Percentiles rank a stretch among this genome's conserved stretches.
phyloP scores from a whole-genome alignment of 371 early-diverging fungal species.

The Apophysomyces ossiformis region DNA sequence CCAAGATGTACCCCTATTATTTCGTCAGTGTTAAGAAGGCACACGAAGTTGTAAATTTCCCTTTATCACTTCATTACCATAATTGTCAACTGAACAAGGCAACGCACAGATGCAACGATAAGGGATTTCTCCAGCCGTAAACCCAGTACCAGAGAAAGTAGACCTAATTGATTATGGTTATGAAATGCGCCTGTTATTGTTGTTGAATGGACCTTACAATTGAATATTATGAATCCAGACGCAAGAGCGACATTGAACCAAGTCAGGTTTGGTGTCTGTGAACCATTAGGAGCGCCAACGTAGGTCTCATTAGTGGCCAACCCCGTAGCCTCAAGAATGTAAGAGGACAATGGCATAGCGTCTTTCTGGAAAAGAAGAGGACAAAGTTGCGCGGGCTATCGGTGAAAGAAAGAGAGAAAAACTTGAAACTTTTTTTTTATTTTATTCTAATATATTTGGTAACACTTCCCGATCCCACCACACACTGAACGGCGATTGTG shows the following conservation, averaged over 20 bases:
- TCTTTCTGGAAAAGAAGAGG: neutral
- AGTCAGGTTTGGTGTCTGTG: constrained; percentile 15
- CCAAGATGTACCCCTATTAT: constrained; percentile 59
- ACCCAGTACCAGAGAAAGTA: constrained; percentile 60
- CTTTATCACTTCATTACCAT: constrained; percentile 47
- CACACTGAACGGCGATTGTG: neutral
- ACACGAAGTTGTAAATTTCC: neutral
- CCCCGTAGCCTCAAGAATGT: constrained; percentile 10
- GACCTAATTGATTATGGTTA: constrained; percentile 31
- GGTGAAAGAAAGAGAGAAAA: neutral
- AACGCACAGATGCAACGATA: constrained; percentile 64
- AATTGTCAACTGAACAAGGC: constrained; percentile 65
- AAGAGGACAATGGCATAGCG: constrained; percentile 10
- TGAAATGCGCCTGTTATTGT: neutral
- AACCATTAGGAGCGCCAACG: neutral
- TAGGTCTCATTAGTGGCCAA: neutral
- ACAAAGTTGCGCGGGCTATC: constrained; percentile 1
- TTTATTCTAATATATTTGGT: too few species aligned
- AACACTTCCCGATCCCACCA: constrained; percentile 3
- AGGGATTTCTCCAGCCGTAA: constrained; percentile 67
- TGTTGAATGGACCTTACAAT: constrained; percentile 7
- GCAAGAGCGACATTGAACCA: constrained; percentile 25
- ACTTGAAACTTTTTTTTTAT: constrained; percentile 8
- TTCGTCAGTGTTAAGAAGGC: neutral
- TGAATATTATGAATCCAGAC: constrained; percentile 21